Evolutionary conservation across 2,329 filamentous ascomycete species (phyloP), one percentile per base, ranked within the genome.

Genomic region (Blastomyces percursus): DNA sequence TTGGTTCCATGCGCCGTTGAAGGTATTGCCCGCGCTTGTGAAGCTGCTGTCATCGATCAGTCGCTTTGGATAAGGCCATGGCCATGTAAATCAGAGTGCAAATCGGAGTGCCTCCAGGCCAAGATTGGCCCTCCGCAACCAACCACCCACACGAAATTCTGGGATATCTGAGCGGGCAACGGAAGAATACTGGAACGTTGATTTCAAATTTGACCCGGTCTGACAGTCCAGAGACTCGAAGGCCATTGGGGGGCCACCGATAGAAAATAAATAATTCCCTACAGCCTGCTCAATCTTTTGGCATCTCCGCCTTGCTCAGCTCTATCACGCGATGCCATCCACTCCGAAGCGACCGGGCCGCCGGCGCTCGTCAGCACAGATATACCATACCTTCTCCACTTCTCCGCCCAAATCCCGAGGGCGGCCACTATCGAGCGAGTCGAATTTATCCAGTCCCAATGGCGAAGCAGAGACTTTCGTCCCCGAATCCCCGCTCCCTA

Each of bases 401-500:
- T 76, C 77, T 42, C 74, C 77, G 32, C 77, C 77, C n/a, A 78
- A 75, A 62, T 78, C 76, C 62, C 74, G 76, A 62, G 77, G 77
- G 12, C 72, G 75, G 62, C 77, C 77, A 14, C 73, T 75, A 24
- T 77, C 77, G 32, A 74, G 73, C 48, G 75, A 74, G 52, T 77
- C 75, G 48, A 72, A 70, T 55, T 76, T 74, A 42, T 77, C 77
- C 1, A 72, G 69, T 52, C 66, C 69, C 40, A 64, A 72, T 67
- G 73, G 73, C 8, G 64, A 66, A 24, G 51, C 65, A 16, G 56
- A 68, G 38, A 61, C 61, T 52, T 60, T 58, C 42, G 32, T 60
- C 32, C 35, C 61, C 3, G 63, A 84, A 67, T 90, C 90, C 1
- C 92, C 93, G 0, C 77, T 99, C 21, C 94, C 94, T 0, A 85